Evolutionary conservation across 768 basidiomycete species (phyloP).

Genomic region (Boletus rex-veris): DNA sequence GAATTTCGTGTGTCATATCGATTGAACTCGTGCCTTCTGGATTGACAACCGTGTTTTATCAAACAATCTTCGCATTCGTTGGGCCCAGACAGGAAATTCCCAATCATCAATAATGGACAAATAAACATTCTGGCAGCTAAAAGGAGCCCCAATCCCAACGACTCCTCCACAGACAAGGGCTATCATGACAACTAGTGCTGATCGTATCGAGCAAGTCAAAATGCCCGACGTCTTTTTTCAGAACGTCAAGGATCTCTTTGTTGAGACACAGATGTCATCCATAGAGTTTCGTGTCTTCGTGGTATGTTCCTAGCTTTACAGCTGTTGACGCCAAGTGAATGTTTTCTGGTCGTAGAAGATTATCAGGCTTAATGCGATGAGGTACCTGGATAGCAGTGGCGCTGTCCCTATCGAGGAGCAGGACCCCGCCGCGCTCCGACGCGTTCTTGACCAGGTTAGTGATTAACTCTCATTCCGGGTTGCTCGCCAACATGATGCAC

Average conservation of each 20-base stretch:
- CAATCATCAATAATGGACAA: too few species aligned
- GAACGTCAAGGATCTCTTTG: not conserved
- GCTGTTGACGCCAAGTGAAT: not conserved
- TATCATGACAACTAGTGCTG: not conserved
- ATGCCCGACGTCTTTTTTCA: slow-evolving; percentile 13
- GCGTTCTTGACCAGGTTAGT: slow-evolving; percentile 16
- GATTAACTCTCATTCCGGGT: not conserved
- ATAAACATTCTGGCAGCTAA: not conserved
- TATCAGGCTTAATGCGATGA: not conserved
- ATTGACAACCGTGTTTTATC: too few species aligned
- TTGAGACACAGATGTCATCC: not conserved
- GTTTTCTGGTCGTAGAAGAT: not conserved
- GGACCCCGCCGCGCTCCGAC: not conserved
- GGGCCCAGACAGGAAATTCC: too few species aligned
- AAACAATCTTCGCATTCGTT: too few species aligned
- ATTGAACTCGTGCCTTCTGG: too few species aligned
- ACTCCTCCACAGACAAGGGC: not conserved
- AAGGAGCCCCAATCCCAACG: not conserved
- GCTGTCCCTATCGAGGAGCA: slow-evolving; percentile 9
- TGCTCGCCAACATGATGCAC: not conserved
- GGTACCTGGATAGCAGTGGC: not conserved
- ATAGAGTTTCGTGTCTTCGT: not conserved
- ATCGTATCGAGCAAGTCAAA: not conserved
- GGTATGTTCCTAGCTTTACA: slow-evolving; percentile 3
- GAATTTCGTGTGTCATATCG: too few species aligned